Evolutionary conservation across 129 eudicot species (phyloP), one percentile per base, ranked within the genome.

Genomic region (Daucus carota): DNA sequence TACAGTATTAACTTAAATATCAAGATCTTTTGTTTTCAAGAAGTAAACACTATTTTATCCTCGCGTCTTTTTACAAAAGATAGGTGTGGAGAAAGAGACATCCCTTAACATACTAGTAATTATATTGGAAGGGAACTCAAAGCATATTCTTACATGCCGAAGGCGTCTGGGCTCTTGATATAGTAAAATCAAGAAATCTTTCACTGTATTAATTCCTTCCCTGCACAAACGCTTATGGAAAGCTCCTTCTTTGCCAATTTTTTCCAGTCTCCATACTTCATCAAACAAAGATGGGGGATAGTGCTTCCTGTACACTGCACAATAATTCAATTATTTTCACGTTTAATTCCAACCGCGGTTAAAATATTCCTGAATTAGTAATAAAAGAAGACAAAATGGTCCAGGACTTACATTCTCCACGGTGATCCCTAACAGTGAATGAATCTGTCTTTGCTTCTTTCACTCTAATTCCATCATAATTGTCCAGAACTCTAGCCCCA

Each of bases 221-320:
- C 78, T 80, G 76, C 73, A 85, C 87, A 94, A 71, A 42, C 98
- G 92, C 78, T 86, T 91, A 86, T 94, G 97, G 73, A 94, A 94
- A 80, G 97, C 98, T 86, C 98, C 98, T 60, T 85, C 96, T 82
- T 94, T 94, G 62, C 98, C 98, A 72, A 94, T 91, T 74, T 95
- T 95, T 77, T 95, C 99, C 65, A 91, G 86, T 67, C 97, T 80
- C 97, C 99, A 91, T 47, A 91, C 99, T 57, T 95, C 97, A 91
- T 95, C 99, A 41, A 75, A 80, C 46, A 94, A 81, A 81, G 87
- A 89, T 15, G 98, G 98, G 46, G 98, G 98, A 32, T 94, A 84
- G 85, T 95, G 97, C 83, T 95, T 95, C 87, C 91, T 95, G 88
- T 92, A 95, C 85, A 95, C 97, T 95, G 75, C 32, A 70, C 15